Conservation (phyloP, 805 yeast species). For the Spathaspora gorwiae region DNA sequence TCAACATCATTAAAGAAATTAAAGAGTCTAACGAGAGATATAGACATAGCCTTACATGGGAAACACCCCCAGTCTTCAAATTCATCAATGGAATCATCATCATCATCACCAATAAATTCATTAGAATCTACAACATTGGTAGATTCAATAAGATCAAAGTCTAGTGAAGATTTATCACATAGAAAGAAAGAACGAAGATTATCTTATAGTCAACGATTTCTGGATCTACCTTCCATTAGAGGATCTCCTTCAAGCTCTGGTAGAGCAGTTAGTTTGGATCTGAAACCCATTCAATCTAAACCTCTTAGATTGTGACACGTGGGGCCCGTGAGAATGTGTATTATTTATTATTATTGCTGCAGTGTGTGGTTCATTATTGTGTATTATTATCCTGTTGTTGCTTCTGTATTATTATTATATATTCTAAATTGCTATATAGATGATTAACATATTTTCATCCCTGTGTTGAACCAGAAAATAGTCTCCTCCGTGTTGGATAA, state of each 20-base stretch:
- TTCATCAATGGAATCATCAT: neutral
- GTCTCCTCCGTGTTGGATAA: too few relatives aligned
- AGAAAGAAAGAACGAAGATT: conserved; percentile 1
- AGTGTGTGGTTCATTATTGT: too few relatives aligned
- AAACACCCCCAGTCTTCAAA: neutral
- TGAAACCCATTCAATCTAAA: neutral
- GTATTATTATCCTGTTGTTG: too few relatives aligned
- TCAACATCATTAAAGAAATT: conserved; percentile 29
- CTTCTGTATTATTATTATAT: too few relatives aligned
- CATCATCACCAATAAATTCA: neutral
- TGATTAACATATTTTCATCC: too few relatives aligned
- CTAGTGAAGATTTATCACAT: neutral
- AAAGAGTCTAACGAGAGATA: conserved; percentile 23
- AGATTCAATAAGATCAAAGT: neutral
- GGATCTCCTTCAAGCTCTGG: conserved; percentile 6
- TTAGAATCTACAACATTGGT: neutral
- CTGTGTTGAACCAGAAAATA: too few relatives aligned
- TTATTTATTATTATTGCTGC: too few relatives aligned
- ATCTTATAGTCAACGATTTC: conserved; percentile 6
- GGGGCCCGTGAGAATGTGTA: neutral
- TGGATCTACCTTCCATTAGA: conserved; percentile 7
- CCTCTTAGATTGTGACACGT: neutral
- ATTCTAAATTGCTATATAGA: too few relatives aligned
- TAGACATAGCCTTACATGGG: conserved; percentile 1
- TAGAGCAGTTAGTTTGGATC: neutral